Base-by-base conservation (phyloP, 2,329 filamentous ascomycete species). In the Talaromyces amestolkiae region DNA sequence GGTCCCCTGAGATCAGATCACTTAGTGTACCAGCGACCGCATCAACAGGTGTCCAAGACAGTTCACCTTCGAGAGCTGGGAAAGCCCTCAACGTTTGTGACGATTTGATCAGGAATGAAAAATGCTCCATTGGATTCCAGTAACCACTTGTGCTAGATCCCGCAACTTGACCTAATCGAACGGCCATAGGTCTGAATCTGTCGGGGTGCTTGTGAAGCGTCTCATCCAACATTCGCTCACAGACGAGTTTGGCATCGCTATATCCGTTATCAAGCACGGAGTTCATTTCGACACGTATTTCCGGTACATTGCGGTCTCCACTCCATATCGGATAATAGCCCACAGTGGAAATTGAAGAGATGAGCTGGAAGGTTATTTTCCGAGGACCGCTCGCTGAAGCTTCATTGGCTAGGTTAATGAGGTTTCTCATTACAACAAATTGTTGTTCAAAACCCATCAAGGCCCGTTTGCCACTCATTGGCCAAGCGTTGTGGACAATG, bases 61-160 rank as follows among this genome's bases (percentile, higher is more conserved):
- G 61, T 1, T 64, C 45, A 0, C 81, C 82, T 0, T 74, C 56
- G 1, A 84, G 65, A 22, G 78, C 74, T 0, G 84, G 83, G 8
- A 83, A 68, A 0, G 71, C 75, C 0, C 73, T 71, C 0, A 85
- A 66, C 0, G 79, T 79, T 67, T 85, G 82, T 0, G 80, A 78
- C 0, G 80, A 82, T 70, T 85, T 85, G 58, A 85, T 70, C 22
- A 87, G 63, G 66, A 84, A 84, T 0, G 75, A 69, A 17, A 86
- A 73, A 66, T 86, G 82, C 69, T 86, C 84, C 24, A 77, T 75
- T 0, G 79, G 73, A 67, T 87, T 87, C 85, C 85, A 87, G 68
- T 81, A 82, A 0, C 84, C 85, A 63, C 74, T 84, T 0, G 63
- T 75, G 3, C 69, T 78, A 0, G 80, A 82, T 0, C 85, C 85